Base-by-base conservation (phyloP, 106 monocot genomes). In the Dendrobium chrysotoxum region DNA sequence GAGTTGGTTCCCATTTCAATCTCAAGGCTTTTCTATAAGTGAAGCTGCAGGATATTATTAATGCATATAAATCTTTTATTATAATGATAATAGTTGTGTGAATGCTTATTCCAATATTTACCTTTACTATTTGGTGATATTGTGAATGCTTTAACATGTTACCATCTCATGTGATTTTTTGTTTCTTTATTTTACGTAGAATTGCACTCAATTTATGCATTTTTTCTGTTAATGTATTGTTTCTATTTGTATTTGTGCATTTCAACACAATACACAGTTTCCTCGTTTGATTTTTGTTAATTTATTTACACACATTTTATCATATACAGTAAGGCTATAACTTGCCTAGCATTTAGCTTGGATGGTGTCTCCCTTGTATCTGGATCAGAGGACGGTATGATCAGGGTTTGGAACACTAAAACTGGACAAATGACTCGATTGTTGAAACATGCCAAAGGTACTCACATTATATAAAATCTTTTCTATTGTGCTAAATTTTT, bases 371-470 rank as follows among this genome's bases (percentile, higher is more conserved):
- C 92, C 47, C 81, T 98, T 21, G 86, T 98, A 1, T 94, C 93
- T 82, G 97, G 94, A 80, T 91, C 92, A 72, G 92, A 92, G 25
- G 97, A 98, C 82, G 97, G 92, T 75, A 91, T 77, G 42, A 75
- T 98, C 75, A 82, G 90, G 78, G 81, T 88, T 82, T 98, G 94
- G 94, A 88, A 98, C 83, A 92, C 88, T 57, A 85, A 55, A 84
- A 85, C 44, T 74, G 80, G 80, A 66, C 83, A 86, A 46, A 86
- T 87, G 18, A 81, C 84, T 82, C 92, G 89, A 39, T 46, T 91
- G 58, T 70, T 92, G 25, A 98, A 95, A 76, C 88, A 90, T 72
- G 79, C 84, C 50, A 92, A 97, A 92, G 96, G 96, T 96, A 83
- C 41, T 80, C 16, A 31, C 28, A 15, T 15, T 11, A 23, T 38